Percentiles rank a stretch among this genome's conserved stretches.
phyloP scores from a whole-genome alignment of 2,329 filamentous ascomycete genomes.

The Periconia sp. region DNA sequence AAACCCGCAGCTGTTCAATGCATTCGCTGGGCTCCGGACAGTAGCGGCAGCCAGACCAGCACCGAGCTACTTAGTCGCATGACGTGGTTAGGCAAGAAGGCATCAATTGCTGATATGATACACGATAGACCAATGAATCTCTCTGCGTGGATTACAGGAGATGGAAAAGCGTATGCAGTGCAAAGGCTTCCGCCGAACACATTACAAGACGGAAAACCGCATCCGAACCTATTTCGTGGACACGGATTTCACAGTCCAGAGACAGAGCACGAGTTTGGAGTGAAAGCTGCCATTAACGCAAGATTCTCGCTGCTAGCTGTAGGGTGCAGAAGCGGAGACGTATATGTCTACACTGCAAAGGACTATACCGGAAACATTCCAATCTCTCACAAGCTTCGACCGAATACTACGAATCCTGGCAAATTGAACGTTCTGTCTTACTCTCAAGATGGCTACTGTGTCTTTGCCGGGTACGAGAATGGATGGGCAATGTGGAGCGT shows the following conservation, averaged over 20 bases:
- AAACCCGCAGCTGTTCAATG: slow-evolving; percentile 96
- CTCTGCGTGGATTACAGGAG: slow-evolving; percentile 87
- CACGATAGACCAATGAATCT: slow-evolving; percentile 97
- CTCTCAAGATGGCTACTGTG: slow-evolving; percentile 93
- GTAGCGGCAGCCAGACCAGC: slow-evolving; percentile 79
- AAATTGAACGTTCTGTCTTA: slow-evolving; percentile 77
- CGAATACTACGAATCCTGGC: slow-evolving; percentile 76
- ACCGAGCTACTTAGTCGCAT: slow-evolving; percentile 90
- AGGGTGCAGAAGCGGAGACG: slow-evolving; percentile 77
- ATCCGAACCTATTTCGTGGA: slow-evolving; percentile 80
- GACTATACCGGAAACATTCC: slow-evolving; percentile 95
- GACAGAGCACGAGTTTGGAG: slow-evolving; percentile 64
- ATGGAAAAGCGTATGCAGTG: slow-evolving; percentile 88
- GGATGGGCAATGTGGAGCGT: slow-evolving; percentile 98
- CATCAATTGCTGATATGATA: slow-evolving; percentile 80
- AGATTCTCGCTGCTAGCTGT: slow-evolving; percentile 92
- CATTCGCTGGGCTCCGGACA: slow-evolving; percentile 91
- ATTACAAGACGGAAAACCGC: slow-evolving; percentile 50
- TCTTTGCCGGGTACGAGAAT: slow-evolving; percentile 90
- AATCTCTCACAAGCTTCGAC: slow-evolving; percentile 76
- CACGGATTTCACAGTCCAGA: slow-evolving; percentile 86
- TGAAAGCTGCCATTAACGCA: slow-evolving; percentile 85
- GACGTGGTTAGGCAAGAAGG: slow-evolving; percentile 81
- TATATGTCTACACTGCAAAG: slow-evolving; percentile 88
- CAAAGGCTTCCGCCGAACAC: slow-evolving; percentile 64